Evolutionary conservation across 371 early-diverging fungal species (phyloP).

Genomic region (Mucor saturninus): DNA sequence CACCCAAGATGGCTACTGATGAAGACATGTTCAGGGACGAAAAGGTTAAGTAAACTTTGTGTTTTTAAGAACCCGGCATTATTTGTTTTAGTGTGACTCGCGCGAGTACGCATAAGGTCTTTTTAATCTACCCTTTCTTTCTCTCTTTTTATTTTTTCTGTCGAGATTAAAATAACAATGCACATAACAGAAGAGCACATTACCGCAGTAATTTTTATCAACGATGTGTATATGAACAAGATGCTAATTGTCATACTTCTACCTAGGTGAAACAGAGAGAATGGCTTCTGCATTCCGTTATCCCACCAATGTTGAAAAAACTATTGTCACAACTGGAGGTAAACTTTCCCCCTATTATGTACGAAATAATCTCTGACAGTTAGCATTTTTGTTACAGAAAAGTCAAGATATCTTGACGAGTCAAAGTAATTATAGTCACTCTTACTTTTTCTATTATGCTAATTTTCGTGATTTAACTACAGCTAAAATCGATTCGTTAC

Average conservation of each 20-base stretch:
- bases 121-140: not conserved
- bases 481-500: conserved; percentile 46
- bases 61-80: not conserved
- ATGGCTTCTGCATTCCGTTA: conserved; percentile 41
- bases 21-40: not conserved
- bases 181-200: conserved; percentile 21
- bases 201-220: conserved; percentile 18
- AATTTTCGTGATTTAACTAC: not conserved
- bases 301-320: conserved; percentile 37
- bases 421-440: conserved; percentile 22
- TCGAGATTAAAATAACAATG: conserved; percentile 5
- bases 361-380: not conserved
- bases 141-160: conserved; percentile 2
- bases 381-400: conserved; percentile 19
- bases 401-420: conserved; percentile 33
- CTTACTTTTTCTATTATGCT: not conserved
- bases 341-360: not conserved
- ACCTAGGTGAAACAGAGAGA: conserved; percentile 36
- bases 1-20: conserved; percentile 75
- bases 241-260: not conserved
- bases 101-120: not conserved
- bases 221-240: not conserved
- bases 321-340: conserved; percentile 37
- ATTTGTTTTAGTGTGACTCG: not conserved
- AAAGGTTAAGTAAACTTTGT: not conserved